Percentiles rank a stretch among this genome's conserved stretches.
phyloP scores from a whole-genome alignment of 495 filamentous ascomycete species.

The Xylaria curta region DNA sequence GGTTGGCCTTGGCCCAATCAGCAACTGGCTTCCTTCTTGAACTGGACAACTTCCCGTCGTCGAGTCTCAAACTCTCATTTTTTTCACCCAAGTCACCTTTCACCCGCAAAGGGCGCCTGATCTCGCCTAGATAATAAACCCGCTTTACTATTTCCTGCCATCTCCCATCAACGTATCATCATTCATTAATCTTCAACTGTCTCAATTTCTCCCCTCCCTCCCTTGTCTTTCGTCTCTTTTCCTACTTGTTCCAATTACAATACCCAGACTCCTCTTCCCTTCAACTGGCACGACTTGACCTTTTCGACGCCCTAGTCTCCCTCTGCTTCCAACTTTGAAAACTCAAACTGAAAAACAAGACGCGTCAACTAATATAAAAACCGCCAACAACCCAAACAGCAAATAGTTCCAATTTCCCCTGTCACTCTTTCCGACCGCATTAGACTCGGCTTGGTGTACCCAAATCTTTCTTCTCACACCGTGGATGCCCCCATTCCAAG shows the following conservation, averaged over 20 bases:
- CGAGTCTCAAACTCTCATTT: conserved; percentile 21
- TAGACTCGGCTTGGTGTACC: conserved; percentile 14
- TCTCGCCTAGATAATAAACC: conserved; percentile 2
- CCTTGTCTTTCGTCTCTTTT: neutral
- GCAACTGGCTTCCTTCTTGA: conserved; percentile 29
- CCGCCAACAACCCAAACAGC: conserved; percentile 6
- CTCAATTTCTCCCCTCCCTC: neutral
- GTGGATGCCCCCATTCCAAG: conserved; percentile 1
- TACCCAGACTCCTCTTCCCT: neutral
- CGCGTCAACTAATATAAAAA: conserved; percentile 17
- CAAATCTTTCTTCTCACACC: conserved; percentile 1
- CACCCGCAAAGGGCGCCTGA: conserved; percentile 15
- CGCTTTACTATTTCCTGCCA: conserved; percentile 4
- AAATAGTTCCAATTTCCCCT: conserved; percentile 19
- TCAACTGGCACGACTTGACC: conserved; percentile 5
- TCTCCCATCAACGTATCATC: conserved; percentile 9
- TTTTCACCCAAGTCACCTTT: conserved; percentile 19
- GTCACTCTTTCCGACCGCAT: conserved; percentile 14
- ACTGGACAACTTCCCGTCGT: conserved; percentile 22
- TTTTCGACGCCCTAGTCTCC: neutral
- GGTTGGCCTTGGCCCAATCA: conserved; percentile 23
- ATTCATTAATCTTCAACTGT: neutral
- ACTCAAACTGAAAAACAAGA: neutral
- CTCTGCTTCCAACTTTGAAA: neutral
- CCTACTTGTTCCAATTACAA: neutral